Conservation (phyloP, 2,329 filamentous ascomycete genomes). For the Plenodomus biglobosus region DNA sequence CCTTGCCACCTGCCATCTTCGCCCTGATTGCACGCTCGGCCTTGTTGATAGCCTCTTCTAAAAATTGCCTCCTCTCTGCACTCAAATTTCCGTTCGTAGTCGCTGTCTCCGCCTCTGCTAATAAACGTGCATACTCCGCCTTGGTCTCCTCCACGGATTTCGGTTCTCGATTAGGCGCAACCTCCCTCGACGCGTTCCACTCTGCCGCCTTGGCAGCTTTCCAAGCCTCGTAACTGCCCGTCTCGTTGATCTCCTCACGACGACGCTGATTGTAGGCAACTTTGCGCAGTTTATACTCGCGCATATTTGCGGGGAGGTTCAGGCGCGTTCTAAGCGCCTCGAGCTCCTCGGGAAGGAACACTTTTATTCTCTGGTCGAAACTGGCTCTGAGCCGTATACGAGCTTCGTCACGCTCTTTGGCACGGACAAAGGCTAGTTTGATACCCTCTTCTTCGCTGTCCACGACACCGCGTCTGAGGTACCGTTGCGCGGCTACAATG, state of each 20-base stretch:
- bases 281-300: constrained; percentile 5
- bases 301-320: constrained; percentile 12
- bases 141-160: constrained; percentile 9
- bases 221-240: constrained; percentile 22
- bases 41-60: constrained; percentile 22
- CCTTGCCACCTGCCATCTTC: constrained; percentile 11
- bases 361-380: constrained; percentile 13
- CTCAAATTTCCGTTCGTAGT: constrained; percentile 16
- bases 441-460: constrained; percentile 28
- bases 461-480: constrained; percentile 19
- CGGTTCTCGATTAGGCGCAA: neutral
- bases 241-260: constrained; percentile 15
- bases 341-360: constrained; percentile 16
- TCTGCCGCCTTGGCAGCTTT: constrained; percentile 5
- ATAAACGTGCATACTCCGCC: constrained; percentile 9
- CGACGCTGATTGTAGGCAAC: constrained; percentile 19
- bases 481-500: constrained; percentile 18
- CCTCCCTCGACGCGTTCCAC: constrained; percentile 15
- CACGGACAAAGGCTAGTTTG: constrained; percentile 28
- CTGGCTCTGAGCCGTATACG: constrained; percentile 5
- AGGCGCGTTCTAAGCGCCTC: constrained; percentile 12
- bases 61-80: constrained; percentile 13
- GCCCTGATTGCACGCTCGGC: constrained; percentile 23
- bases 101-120: constrained; percentile 25
- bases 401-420: constrained; percentile 17